phyloP scores from a whole-genome alignment of 1,139 yeast genomes.

The Hyphopichia khmerensis region DNA sequence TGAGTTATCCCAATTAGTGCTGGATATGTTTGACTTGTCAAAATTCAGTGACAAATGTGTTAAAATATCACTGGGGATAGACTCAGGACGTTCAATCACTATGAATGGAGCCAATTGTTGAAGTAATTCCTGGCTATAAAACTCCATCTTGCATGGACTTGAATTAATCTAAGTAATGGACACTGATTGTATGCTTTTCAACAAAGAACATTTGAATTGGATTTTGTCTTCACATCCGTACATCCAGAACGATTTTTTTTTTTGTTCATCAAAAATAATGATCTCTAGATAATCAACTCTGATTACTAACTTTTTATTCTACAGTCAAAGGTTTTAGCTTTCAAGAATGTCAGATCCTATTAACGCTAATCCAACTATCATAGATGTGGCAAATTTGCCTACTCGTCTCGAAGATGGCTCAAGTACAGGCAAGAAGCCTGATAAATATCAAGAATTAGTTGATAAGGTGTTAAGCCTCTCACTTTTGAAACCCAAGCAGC shows the following conservation, averaged over 20 bases:
- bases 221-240: background rate
- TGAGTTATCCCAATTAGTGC: constrained; percentile 39
- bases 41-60: constrained; percentile 8
- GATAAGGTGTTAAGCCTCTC: constrained; percentile 24
- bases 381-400: constrained; percentile 76
- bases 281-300: background rate
- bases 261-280: background rate
- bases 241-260: background rate
- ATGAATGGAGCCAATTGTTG: constrained; percentile 38
- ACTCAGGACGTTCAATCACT: constrained; percentile 15
- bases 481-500: constrained; percentile 9
- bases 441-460: constrained; percentile 16
- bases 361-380: constrained; percentile 87
- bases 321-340: background rate
- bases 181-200: too few species aligned
- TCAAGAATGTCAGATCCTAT: constrained; percentile 64
- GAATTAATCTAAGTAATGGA: too few species aligned
- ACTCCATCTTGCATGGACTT: constrained; percentile 30
- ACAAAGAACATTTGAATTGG: too few species aligned
- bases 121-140: constrained; percentile 24
- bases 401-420: constrained; percentile 46
- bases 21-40: constrained; percentile 18
- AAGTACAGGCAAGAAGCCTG: constrained; percentile 11
- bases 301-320: too few species aligned
- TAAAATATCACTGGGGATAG: constrained; percentile 5